Conservation (phyloP, 371 early-diverging fungal species). For the Mortierella sp. region DNA sequence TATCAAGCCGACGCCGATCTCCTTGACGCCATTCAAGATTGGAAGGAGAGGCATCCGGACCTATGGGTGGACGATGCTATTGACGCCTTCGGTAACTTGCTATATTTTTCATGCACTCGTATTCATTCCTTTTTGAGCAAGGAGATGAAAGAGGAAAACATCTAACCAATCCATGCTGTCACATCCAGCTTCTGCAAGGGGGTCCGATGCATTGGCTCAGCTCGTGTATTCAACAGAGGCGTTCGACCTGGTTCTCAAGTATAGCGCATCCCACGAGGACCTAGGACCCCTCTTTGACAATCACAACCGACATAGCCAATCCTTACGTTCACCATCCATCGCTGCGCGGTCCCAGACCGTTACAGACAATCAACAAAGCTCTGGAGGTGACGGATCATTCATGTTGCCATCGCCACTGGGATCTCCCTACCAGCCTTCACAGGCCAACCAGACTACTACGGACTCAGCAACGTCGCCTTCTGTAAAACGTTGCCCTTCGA, state of each 20-base stretch:
- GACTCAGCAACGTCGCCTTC: not conserved
- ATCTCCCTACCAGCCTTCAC: slow-evolving; percentile 6
- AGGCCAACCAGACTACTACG: not conserved
- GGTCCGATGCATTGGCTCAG: slow-evolving; percentile 46
- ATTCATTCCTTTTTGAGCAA: not conserved
- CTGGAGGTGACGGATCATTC: not conserved
- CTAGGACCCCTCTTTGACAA: slow-evolving; percentile 25
- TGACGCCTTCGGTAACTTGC: slow-evolving; percentile 40
- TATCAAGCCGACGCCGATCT: slow-evolving; percentile 40
- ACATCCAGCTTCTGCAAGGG: slow-evolving; percentile 22
- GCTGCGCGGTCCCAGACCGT: not conserved
- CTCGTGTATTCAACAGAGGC: slow-evolving; percentile 51
- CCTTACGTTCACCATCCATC: slow-evolving; percentile 10
- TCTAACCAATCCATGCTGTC: not conserved
- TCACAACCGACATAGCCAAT: slow-evolving; percentile 3
- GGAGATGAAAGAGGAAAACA: not conserved
- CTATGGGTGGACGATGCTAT: slow-evolving; percentile 49
- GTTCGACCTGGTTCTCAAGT: slow-evolving; percentile 42
- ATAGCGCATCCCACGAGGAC: slow-evolving; percentile 31
- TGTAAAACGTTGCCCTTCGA: not conserved
- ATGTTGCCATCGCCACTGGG: not conserved
- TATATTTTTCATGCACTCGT: not conserved
- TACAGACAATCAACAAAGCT: not conserved
- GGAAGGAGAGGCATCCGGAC: slow-evolving; percentile 32
- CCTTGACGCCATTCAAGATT: slow-evolving; percentile 43